A percentile compares a stretch with the other conserved stretches of the same genome.
Evolutionary conservation across 2,329 filamentous ascomycete species (phyloP).

Genomic region (Decorospora gaudefroyi): DNA sequence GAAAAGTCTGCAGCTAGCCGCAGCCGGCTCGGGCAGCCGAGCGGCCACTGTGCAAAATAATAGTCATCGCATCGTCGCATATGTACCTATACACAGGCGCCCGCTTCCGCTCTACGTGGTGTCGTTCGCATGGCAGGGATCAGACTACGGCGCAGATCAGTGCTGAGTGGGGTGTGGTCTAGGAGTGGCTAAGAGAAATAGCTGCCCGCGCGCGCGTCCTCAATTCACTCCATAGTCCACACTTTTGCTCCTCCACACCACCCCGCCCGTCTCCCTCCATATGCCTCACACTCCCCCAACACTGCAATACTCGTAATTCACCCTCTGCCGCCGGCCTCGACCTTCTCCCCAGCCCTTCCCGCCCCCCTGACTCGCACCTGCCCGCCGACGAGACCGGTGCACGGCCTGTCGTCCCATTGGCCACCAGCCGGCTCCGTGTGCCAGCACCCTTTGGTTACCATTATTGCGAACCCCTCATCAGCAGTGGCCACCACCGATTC

Average conservation of each 20-base stretch:
- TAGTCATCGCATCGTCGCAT: conserved; percentile 8
- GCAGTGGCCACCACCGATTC: conserved; percentile 15
- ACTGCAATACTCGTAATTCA: conserved; percentile 6
- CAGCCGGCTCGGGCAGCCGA: conserved; percentile 24
- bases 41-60: conserved; percentile 5
- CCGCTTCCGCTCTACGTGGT: conserved; percentile 24
- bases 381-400: conserved; percentile 16
- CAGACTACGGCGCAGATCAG: conserved; percentile 27
- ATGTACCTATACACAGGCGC: conserved; percentile 29
- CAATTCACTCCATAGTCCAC: conserved; percentile 26
- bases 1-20: conserved; percentile 30
- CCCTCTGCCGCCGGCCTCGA: conserved; percentile 1
- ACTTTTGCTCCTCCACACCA: conserved; percentile 18
- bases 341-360: background rate
- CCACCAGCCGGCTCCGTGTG: conserved; percentile 11
- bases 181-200: conserved; percentile 40
- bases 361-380: conserved; percentile 16
- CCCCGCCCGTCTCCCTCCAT: conserved; percentile 13
- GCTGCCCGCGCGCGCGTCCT: conserved; percentile 21
- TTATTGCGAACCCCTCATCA: conserved; percentile 16
- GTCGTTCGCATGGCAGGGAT: conserved; percentile 33
- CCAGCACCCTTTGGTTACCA: conserved; percentile 17
- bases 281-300: conserved; percentile 2
- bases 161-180: conserved; percentile 27
- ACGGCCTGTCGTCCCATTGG: conserved; percentile 17